Evolutionary conservation across 2,329 filamentous ascomycete species (phyloP), one percentile per base, ranked within the genome.

Genomic region (Arthrinium puccinioides): DNA sequence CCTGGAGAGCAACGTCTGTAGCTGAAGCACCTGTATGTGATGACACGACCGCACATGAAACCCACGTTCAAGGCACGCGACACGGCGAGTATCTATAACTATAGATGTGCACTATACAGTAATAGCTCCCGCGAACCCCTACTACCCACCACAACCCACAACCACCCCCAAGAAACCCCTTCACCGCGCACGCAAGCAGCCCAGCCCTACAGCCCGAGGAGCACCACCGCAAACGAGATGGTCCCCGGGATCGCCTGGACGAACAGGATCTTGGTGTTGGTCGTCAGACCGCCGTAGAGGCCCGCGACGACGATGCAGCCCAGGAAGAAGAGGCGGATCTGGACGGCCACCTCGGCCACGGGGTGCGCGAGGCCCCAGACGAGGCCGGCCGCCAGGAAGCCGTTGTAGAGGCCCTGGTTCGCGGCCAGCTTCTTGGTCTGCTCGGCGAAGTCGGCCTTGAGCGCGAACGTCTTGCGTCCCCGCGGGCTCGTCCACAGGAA

Each of bases 321-420:
- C 13, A 26, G 16, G 33, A 36, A 36, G 24, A 36, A 36, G 33
- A 36, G 33, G 16, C 28, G 33, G 33, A 36, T 13, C 33, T 36
- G 33, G 8, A 11, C 11, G 10, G 23, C 33, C 15, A 36, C 33
- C 11, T 9, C 33, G 33, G 33, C 16, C 7, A 15, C 18, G 9
- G 33, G 33, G 33, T 36, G 33, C 4, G 24, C 33, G 14, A 36
- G 33, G 13, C 23, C 33, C 33, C 33, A 36, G 13, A 21, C 33
- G 11, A 36, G 26, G 3, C 33, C 33, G 18, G 33, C 33, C 23
- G 19, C 33, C 18, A 36, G 33, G 25, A 36, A 36, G 24, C 33
- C 33, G 33, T 36, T 36, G 33, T 36, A 36, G 4, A 36, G 33
- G 7, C 33, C 33, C 25, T 36, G 33, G 33, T 36, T 36, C 13